phyloP scores from a whole-genome alignment of 331 rosid genomes.

The Arachis monticola region DNA sequence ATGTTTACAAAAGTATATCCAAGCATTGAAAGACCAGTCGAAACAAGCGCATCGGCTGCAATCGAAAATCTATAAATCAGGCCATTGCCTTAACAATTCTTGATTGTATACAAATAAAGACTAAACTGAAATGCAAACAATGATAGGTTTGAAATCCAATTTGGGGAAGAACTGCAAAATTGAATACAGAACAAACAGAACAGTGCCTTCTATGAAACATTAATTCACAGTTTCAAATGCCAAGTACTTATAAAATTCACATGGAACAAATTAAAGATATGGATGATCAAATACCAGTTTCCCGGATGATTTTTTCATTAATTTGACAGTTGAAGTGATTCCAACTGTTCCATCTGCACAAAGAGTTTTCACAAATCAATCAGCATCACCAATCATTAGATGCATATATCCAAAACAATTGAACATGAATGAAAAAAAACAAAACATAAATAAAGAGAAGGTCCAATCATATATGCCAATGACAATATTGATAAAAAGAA shows the following conservation, averaged over 20 bases:
- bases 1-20: slow-evolving; percentile 87
- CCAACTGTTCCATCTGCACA: slow-evolving; percentile 96
- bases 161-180: neutral
- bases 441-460: too few relatives aligned
- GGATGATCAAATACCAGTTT: slow-evolving; percentile 63
- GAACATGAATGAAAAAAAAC: neutral
- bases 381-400: slow-evolving; percentile 23
- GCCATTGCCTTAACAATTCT: slow-evolving; percentile 2
- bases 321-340: slow-evolving; percentile 80
- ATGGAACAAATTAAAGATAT: neutral
- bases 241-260: slow-evolving; percentile 11
- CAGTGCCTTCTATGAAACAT: too few relatives aligned
- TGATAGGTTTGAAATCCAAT: neutral
- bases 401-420: neutral
- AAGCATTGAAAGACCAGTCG: slow-evolving; percentile 85
- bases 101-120: neutral
- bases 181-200: too few relatives aligned
- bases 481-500: too few relatives aligned
- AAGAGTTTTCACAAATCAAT: neutral
- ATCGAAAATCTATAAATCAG: slow-evolving; percentile 35
- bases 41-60: slow-evolving; percentile 89
- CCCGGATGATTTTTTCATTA: slow-evolving; percentile 67
- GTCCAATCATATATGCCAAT: neutral
- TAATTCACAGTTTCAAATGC: neutral
- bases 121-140: neutral